These are phyloP conservation scores for Vitellaria paradoxa DNA, from an alignment of 179 eudicot species.

Conservation along the genomic window DNA sequence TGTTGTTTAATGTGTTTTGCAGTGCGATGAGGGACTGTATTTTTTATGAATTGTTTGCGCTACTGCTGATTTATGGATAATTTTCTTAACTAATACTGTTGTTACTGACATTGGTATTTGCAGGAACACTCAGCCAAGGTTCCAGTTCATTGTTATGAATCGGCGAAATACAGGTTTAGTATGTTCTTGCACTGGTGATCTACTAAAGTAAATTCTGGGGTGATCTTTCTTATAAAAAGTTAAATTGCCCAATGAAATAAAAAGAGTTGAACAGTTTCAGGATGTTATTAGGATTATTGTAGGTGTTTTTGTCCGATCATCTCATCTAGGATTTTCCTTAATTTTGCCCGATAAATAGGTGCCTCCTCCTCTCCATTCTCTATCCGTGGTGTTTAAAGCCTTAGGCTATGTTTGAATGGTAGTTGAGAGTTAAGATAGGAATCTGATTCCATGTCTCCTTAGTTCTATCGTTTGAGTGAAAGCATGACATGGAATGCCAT, in stretches of 20 bases:
- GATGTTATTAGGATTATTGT: not conserved
- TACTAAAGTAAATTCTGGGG: not conserved
- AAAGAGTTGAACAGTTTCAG: not conserved
- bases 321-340: not conserved
- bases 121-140: constrained; percentile 86
- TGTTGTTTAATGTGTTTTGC: not conserved
- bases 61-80: not conserved
- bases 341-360: too few species aligned
- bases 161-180: constrained; percentile 71
- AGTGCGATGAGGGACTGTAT: not conserved
- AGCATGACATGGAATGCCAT: too few species aligned
- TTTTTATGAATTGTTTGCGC: not conserved
- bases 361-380: too few species aligned
- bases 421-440: too few species aligned
- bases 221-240: not conserved
- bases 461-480: too few species aligned
- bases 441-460: too few species aligned
- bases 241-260: not conserved
- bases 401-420: too few species aligned
- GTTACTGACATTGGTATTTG: constrained; percentile 6
- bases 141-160: constrained; percentile 96
- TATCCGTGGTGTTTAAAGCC: too few species aligned
- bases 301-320: not conserved
- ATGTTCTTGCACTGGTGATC: not conserved
- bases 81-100: not conserved